These are phyloP conservation scores for Vaccinium darrowii DNA, from an alignment of 148 eudicot genomes.

Conservation along the genomic window DNA sequence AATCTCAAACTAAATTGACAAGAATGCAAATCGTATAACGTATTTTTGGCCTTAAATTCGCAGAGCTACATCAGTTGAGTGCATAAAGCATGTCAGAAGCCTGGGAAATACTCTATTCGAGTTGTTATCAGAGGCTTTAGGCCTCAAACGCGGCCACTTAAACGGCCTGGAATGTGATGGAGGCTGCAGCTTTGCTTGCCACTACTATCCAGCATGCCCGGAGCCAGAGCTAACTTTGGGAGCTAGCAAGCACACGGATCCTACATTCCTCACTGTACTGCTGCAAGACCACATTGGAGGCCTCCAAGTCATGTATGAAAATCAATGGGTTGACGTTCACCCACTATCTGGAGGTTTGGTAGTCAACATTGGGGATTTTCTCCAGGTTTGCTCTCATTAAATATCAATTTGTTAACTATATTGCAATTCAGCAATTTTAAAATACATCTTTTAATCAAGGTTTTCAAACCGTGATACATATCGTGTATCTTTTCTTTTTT, in stretches of 20 bases:
- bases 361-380: neutral
- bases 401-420: neutral
- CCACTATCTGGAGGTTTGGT: slow-evolving; percentile 18
- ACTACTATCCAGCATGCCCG: slow-evolving; percentile 43
- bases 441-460: too few relatives aligned
- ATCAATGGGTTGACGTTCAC: slow-evolving; percentile 29
- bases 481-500: too few relatives aligned
- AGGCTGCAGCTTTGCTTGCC: slow-evolving; percentile 21
- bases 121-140: slow-evolving; percentile 38
- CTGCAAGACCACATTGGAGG: slow-evolving; percentile 18
- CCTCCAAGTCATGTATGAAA: slow-evolving; percentile 21
- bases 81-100: slow-evolving; percentile 25
- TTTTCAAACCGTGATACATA: too few relatives aligned
- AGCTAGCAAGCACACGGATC: slow-evolving; percentile 18
- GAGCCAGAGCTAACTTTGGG: slow-evolving; percentile 33
- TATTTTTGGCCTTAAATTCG: neutral
- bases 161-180: slow-evolving; percentile 25
- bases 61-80: slow-evolving; percentile 29
- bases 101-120: slow-evolving; percentile 24
- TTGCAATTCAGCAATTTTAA: neutral
- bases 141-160: slow-evolving; percentile 25
- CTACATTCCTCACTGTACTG: slow-evolving; percentile 16
- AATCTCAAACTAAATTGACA: too few relatives aligned
- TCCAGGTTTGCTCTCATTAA: slow-evolving; percentile 15
- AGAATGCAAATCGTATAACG: neutral